Evolutionary conservation across 257 asterid genomes (phyloP), one percentile per base, ranked within the genome.

Genomic region (Nicotiana sylvestris): DNA sequence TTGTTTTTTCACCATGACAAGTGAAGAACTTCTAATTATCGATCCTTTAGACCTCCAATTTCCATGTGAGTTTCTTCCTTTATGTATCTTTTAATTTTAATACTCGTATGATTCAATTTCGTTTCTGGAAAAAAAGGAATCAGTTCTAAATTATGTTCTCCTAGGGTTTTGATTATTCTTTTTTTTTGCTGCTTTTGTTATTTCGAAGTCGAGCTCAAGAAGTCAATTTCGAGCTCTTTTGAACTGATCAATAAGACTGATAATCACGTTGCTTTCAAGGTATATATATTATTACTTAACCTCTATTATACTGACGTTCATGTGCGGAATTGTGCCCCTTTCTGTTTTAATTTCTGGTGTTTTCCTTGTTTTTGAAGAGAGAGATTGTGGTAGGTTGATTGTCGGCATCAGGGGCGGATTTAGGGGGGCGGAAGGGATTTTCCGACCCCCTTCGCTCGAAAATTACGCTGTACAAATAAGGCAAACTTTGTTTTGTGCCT

Each of bases 211-310:
- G 83, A 81, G 21, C 83, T 66, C 18, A 81, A 70, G 21, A 81
- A 81, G 62, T 5, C 83, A 30, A 32, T 81, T 70, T 30, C 78
- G 13, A 29, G 56, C 32, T 66, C 29, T 5, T 81, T 81, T 81
- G 56, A 81, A 70, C 33, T 81, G 56, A 68, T 81, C 51, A 81
- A 81, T 58, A 66, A 18, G 49, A 81, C 78, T 33, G 78, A 66
- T 51, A 66, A 66, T 66, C 83, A 81, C 65, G 83, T 70, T 51
- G 83, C 83, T 37, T 81, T 74, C 80, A 74, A 74, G 80, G 80
- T 74, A 74, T 12, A 74, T 74, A 29, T 74, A 57, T 39, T 70
- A 12, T 74, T 25, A 25, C 3, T 72, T 43, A 43, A 39, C 51
- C 77, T 68, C 56, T 25, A 69, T 39, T 21, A 43, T 43, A 43